These are phyloP conservation scores for Diplogelasinospora grovesii DNA, from an alignment of 495 filamentous ascomycete genomes.

Conservation along the genomic window DNA sequence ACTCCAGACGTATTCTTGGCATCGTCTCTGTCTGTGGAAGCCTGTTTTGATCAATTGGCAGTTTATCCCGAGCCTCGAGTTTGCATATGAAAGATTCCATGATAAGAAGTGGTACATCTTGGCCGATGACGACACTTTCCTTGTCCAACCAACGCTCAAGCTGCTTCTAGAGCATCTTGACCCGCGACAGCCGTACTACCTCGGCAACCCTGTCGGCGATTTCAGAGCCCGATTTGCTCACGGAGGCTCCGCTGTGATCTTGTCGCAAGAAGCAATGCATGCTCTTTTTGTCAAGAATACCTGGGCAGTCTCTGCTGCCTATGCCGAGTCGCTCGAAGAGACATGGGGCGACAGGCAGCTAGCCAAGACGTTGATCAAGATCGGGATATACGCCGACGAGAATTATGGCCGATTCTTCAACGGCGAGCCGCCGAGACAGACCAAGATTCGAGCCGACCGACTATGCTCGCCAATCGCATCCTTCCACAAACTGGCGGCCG, in stretches of 20 bases:
- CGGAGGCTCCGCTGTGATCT: constrained; percentile 38
- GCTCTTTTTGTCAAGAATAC: constrained; percentile 28
- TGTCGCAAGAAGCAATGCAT: constrained; percentile 36
- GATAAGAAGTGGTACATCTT: constrained; percentile 45
- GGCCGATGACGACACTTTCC: constrained; percentile 42
- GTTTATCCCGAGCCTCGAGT: constrained; percentile 39
- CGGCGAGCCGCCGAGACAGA: constrained; percentile 36
- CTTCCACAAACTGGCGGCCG: constrained; percentile 33
- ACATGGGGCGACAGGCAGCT: constrained; percentile 40
- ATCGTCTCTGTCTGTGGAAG: too few relatives aligned
- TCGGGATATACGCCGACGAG: constrained; percentile 39
- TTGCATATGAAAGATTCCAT: constrained; percentile 33
- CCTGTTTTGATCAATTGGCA: constrained; percentile 14
- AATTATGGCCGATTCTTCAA: constrained; percentile 39
- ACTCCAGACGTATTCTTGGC: not conserved
- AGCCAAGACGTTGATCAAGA: constrained; percentile 32
- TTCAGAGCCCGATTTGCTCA: constrained; percentile 42
- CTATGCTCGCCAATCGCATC: constrained; percentile 35
- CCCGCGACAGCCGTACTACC: constrained; percentile 30
- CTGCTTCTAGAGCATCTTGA: constrained; percentile 35
- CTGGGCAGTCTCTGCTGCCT: constrained; percentile 19
- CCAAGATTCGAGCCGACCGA: constrained; percentile 34
- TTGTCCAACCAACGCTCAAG: constrained; percentile 34
- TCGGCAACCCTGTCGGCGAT: constrained; percentile 46
- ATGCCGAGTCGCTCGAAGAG: constrained; percentile 32